Conservation (phyloP, 2,329 filamentous ascomycete species). For the Alternaria ventricosa region DNA sequence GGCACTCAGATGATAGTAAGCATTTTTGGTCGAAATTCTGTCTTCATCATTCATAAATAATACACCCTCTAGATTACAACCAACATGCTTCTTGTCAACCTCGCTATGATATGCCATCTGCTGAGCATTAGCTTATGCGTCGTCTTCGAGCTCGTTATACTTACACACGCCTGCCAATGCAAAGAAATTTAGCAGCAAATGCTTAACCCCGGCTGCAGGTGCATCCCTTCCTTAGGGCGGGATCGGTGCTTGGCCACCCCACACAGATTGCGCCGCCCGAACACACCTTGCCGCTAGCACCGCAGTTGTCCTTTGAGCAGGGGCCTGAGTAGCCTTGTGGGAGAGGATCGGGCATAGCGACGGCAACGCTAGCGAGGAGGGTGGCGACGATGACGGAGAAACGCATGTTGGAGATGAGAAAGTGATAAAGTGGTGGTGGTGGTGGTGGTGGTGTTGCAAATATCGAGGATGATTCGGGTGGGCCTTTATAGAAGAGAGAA, state of each 20-base stretch:
- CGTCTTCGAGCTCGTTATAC: fast-evolving
- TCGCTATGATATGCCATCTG: not conserved
- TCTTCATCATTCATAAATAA: not conserved
- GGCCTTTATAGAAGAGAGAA: not conserved
- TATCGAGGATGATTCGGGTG: not conserved
- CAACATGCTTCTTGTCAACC: not conserved
- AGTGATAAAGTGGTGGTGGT: not conserved
- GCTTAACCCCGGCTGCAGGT: constrained; percentile 20
- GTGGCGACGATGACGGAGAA: constrained; percentile 20
- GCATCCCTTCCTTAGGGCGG: constrained; percentile 20
- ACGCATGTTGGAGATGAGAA: constrained; percentile 15
- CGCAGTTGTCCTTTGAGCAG: constrained; percentile 19
- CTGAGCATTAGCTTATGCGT: not conserved
- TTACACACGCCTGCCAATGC: not conserved
- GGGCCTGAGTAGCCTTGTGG: constrained; percentile 30
- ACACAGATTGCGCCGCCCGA: constrained; percentile 13
- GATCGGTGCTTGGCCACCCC: constrained; percentile 17
- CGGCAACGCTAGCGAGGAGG: constrained; percentile 20
- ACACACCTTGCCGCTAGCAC: constrained; percentile 13
- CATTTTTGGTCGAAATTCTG: not conserved
- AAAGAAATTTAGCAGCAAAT: not conserved
- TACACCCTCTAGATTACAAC: not conserved
- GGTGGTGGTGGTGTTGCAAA: not conserved
- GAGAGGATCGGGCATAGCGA: constrained; percentile 30
- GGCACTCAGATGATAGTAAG: not conserved